Percentiles rank a stretch among this genome's conserved stretches.
Conservation (phyloP, 1,284 basidiomycete genomes). For the Leccinum ponderosum region DNA sequence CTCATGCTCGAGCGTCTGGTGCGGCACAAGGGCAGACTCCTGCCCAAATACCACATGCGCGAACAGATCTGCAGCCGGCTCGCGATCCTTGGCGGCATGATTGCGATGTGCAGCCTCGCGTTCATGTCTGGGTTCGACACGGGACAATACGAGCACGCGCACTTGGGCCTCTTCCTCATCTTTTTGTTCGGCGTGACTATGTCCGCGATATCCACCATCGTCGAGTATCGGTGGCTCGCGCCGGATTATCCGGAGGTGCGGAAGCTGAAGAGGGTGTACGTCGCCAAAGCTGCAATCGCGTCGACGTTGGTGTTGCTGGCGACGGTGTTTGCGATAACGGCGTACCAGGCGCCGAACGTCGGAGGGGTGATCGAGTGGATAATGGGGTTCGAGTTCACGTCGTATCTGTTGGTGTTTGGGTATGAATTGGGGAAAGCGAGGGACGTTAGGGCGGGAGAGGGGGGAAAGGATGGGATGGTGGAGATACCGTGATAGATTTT, state of each 20-base stretch:
- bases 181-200: constrained; percentile 65
- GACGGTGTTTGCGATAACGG: constrained; percentile 57
- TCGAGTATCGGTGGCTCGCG: constrained; percentile 69
- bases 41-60: constrained; percentile 55
- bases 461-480: constrained; percentile 3
- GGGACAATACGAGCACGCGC: background rate
- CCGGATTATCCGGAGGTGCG: constrained; percentile 49
- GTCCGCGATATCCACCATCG: constrained; percentile 67
- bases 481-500: constrained; percentile 1
- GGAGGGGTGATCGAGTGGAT: constrained; percentile 72
- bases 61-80: constrained; percentile 56
- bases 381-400: constrained; percentile 69
- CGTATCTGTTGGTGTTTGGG: constrained; percentile 67
- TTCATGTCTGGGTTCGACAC: constrained; percentile 71
- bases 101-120: constrained; percentile 58
- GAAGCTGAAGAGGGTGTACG: constrained; percentile 55
- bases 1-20: constrained; percentile 61
- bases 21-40: constrained; percentile 62
- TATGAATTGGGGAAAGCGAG: constrained; percentile 62
- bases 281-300: constrained; percentile 61
- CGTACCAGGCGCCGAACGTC: constrained; percentile 46
- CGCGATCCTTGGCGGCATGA: constrained; percentile 57
- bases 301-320: constrained; percentile 55
- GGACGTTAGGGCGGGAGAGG: constrained; percentile 22
- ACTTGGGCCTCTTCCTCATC: constrained; percentile 42